A percentile compares a stretch with the other conserved stretches of the same genome.
phyloP scores from a whole-genome alignment of 139 green algal species.

The Zygnema cylindricum region DNA sequence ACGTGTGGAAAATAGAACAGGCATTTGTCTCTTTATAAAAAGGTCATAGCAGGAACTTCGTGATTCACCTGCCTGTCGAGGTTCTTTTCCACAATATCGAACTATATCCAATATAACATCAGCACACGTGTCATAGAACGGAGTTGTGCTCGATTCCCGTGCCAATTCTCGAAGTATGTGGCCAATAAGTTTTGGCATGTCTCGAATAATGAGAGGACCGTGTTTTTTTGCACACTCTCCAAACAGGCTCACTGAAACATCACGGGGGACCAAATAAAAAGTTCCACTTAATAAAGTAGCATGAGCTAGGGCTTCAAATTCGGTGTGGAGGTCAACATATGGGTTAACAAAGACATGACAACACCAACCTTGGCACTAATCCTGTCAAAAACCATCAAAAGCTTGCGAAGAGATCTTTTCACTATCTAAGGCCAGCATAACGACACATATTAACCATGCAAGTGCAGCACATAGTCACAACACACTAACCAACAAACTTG shows the following conservation, averaged over 20 bases:
- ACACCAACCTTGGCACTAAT: background rate
- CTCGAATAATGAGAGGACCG: constrained; percentile 15
- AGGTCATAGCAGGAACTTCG: too few species aligned
- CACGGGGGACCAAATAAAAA: background rate
- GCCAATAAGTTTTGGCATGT: constrained; percentile 23
- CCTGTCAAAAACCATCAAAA: background rate
- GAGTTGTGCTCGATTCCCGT: background rate
- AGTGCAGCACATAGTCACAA: too few species aligned
- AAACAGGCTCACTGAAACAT: constrained; percentile 18
- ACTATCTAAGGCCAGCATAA: background rate
- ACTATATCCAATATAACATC: constrained; percentile 17
- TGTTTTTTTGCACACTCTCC: constrained; percentile 20
- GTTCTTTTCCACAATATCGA: background rate
- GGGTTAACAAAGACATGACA: too few species aligned
- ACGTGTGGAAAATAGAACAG: too few species aligned
- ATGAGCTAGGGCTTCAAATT: too few species aligned
- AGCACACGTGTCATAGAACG: constrained; percentile 12
- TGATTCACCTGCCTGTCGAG: background rate
- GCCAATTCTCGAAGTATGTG: background rate
- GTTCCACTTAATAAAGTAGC: background rate
- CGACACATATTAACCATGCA: background rate
- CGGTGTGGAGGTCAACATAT: too few species aligned
- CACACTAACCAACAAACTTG: too few species aligned
- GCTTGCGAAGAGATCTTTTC: background rate
- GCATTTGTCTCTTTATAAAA: too few species aligned